Evolutionary conservation across 1,284 basidiomycete species (phyloP).

Genomic region (Vanrija pseudolonga): DNA sequence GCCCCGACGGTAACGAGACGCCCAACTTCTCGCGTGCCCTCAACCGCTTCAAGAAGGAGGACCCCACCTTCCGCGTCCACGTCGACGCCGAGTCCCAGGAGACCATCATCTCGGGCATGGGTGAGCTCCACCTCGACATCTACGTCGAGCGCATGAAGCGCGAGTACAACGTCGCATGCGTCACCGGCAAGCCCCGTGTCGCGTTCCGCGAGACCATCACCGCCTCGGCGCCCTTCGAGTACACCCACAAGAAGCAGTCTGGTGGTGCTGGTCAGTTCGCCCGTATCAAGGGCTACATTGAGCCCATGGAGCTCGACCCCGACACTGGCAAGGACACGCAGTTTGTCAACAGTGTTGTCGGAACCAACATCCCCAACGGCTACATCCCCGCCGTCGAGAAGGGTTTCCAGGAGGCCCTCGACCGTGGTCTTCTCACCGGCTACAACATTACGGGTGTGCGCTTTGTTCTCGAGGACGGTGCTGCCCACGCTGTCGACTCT

Average conservation of each 20-base stretch:
- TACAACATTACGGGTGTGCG: slow-evolving; percentile 83
- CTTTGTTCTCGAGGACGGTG: slow-evolving; percentile 88
- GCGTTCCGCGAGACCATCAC: slow-evolving; percentile 96
- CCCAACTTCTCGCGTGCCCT: slow-evolving; percentile 95
- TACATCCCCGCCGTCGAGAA: slow-evolving; percentile 96
- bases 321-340: slow-evolving; percentile 80
- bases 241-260: slow-evolving; percentile 98
- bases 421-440: slow-evolving; percentile 86
- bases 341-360: slow-evolving; percentile 87
- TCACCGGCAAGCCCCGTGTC: slow-evolving; percentile 92
- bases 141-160: slow-evolving; percentile 99
- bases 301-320: slow-evolving; percentile 78
- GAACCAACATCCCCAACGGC: slow-evolving; percentile 83
- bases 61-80: slow-evolving; percentile 97
- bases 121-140: slow-evolving; percentile 97
- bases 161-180: slow-evolving; percentile 92
- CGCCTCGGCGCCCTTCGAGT: slow-evolving; percentile 74
- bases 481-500: slow-evolving; percentile 92
- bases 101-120: slow-evolving; percentile 99
- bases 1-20: slow-evolving; percentile 85
- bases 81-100: slow-evolving; percentile 92
- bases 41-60: slow-evolving; percentile 98
- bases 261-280: slow-evolving; percentile 97
- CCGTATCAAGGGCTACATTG: slow-evolving; percentile 85
- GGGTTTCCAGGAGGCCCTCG: slow-evolving; percentile 93